These are phyloP conservation scores for Scedosporium dehoogii DNA, from an alignment of 2,329 filamentous ascomycete species.

Conservation along the genomic window DNA sequence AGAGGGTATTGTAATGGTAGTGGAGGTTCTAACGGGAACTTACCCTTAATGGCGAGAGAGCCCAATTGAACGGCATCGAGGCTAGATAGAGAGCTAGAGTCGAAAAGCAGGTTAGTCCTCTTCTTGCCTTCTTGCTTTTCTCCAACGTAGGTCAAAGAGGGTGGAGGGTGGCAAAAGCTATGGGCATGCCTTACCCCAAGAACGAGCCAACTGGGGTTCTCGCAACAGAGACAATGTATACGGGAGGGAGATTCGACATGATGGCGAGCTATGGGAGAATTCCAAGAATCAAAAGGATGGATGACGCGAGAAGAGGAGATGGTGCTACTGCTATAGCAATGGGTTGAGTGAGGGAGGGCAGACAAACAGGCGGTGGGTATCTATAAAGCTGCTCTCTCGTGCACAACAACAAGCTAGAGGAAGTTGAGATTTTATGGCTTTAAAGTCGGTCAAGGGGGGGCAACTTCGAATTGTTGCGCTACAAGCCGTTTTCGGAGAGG, in stretches of 20 bases:
- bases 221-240: constrained; percentile 91
- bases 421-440: no score
- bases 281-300: constrained; percentile 7
- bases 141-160: constrained; percentile 6
- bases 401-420: no score
- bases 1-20: background rate
- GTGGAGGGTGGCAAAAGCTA: background rate
- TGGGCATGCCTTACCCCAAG: constrained; percentile 57
- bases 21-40: constrained; percentile 11
- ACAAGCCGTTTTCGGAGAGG: background rate
- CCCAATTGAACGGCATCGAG: constrained; percentile 80
- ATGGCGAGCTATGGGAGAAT: constrained; percentile 19
- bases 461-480: background rate
- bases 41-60: constrained; percentile 86
- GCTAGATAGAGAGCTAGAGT: constrained; percentile 69
- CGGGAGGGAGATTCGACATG: constrained; percentile 74
- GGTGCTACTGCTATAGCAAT: background rate
- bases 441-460: background rate
- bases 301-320: constrained; percentile 7
- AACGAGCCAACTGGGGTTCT: constrained; percentile 92
- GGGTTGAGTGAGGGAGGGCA: no score
- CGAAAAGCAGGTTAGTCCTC: background rate
- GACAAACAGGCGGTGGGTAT: no score
- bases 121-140: background rate
- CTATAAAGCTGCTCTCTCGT: no score